These are phyloP conservation scores for Sugiyamaella pinicola DNA, from an alignment of 1,139 yeast genomes.

Conservation along the genomic window DNA sequence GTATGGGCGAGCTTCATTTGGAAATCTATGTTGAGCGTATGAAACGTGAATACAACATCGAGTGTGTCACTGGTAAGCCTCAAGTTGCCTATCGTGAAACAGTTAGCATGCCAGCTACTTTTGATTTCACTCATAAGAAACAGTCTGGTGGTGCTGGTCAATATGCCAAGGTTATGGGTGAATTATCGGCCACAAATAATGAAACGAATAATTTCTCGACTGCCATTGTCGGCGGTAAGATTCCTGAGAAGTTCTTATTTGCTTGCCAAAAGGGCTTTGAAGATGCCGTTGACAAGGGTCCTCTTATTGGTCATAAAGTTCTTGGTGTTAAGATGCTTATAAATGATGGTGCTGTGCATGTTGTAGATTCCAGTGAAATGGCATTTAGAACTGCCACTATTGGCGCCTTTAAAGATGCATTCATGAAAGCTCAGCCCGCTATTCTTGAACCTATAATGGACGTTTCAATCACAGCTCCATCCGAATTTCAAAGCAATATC, in stretches of 20 bases:
- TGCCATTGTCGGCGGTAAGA: slow-evolving; percentile 94
- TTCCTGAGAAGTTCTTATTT: slow-evolving; percentile 88
- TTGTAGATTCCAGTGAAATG: slow-evolving; percentile 95
- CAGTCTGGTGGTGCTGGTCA: slow-evolving; percentile 99
- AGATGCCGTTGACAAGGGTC: slow-evolving; percentile 95
- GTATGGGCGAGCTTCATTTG: slow-evolving; percentile 98
- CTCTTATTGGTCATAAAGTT: slow-evolving; percentile 91
- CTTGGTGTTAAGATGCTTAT: slow-evolving; percentile 91
- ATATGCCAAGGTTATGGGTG: slow-evolving; percentile 95
- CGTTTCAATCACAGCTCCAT: slow-evolving; percentile 90
- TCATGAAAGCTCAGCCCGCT: slow-evolving; percentile 79
- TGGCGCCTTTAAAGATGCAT: slow-evolving; percentile 91
- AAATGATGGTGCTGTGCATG: slow-evolving; percentile 96
- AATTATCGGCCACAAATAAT: slow-evolving; percentile 64
- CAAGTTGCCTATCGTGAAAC: slow-evolving; percentile 98
- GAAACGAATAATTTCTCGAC: slow-evolving; percentile 70
- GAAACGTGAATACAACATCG: slow-evolving; percentile 95
- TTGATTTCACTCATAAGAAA: slow-evolving; percentile 94
- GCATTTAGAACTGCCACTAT: slow-evolving; percentile 92
- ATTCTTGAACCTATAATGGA: slow-evolving; percentile 96
- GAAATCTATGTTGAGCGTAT: slow-evolving; percentile 98
- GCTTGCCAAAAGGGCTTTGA: slow-evolving; percentile 97
- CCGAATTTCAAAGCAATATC: slow-evolving; percentile 92
- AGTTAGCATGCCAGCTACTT: slow-evolving; percentile 68
- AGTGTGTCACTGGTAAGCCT: slow-evolving; percentile 94